phyloP scores from a whole-genome alignment of 2,329 filamentous ascomycete species.

The Whalleya microplaca region DNA sequence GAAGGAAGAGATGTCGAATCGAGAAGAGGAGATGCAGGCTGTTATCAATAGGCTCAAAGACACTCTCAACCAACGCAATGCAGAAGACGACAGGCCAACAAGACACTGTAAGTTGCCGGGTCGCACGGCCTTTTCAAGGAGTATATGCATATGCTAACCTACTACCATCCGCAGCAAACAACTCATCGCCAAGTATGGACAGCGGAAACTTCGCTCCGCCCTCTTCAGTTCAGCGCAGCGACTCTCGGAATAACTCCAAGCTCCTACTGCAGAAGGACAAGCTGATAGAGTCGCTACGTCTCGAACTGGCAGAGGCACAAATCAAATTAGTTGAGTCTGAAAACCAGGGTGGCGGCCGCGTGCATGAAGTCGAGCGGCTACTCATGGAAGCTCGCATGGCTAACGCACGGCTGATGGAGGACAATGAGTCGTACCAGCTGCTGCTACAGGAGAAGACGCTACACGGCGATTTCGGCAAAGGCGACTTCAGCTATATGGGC shows the following conservation, averaged over 20 bases:
- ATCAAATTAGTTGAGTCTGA: conserved; percentile 95
- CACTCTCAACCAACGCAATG: conserved; percentile 72
- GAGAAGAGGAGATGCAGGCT: conserved; percentile 87
- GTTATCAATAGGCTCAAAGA: conserved; percentile 94
- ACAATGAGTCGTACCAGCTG: conserved; percentile 97
- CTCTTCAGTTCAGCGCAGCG: conserved; percentile 81
- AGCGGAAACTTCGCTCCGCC: conserved; percentile 83
- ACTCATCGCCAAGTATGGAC: conserved; percentile 71
- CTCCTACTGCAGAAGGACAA: conserved; percentile 94
- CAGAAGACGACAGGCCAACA: conserved; percentile 59
- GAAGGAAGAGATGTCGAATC: conserved; percentile 82
- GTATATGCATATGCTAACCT: conserved; percentile 28
- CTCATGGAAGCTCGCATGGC: conserved; percentile 93
- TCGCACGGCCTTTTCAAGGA: neutral
- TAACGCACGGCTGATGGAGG: conserved; percentile 95
- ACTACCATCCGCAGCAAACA: conserved; percentile 46
- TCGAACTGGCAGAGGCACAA: conserved; percentile 92
- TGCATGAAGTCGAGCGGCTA: conserved; percentile 88
- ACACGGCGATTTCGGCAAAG: conserved; percentile 87
- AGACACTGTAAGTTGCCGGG: conserved; percentile 56
- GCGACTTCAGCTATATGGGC: conserved; percentile 74
- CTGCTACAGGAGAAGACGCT: conserved; percentile 93
- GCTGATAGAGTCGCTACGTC: conserved; percentile 86
- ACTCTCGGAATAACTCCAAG: conserved; percentile 87
- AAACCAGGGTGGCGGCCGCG: conserved; percentile 83